Base-by-base conservation (phyloP, 2,329 filamentous ascomycete species). In the Talaromyces sp. region DNA sequence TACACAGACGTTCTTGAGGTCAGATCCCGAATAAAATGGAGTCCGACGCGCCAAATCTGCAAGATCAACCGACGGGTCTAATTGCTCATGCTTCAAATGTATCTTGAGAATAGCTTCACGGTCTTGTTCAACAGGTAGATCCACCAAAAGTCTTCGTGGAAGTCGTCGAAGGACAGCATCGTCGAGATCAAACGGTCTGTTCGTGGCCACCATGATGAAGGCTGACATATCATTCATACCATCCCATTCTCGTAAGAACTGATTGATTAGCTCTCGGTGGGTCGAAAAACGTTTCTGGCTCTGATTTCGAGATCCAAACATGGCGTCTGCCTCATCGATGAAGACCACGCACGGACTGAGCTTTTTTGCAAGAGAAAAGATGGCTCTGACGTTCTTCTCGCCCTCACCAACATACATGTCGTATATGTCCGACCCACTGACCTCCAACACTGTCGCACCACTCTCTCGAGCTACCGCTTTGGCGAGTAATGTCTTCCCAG, bases 191-290 rank as follows among this genome's bases (percentile, higher is more conserved):
- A 96, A 97, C 0, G 95, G 95, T 10, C 94, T 85, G 77, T 99
- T 98, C 8, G 93, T 98, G 31, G 95, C 94, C 0, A 98, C 93
- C 93, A 99, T 97, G 77, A 99, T 94, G 76, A 99, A 98, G 2
- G 94, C 92, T 19, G 90, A 91, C 56, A 88, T 86, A 66, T 88
- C 84, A 71, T 91, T 90, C 82, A 98, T 89, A 11, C 95, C 95
- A 72, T 98, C 95, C 95, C 94, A 98, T 76, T 98, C 94, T 63
- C 93, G 90, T 59, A 99, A 82, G 77, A 98, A 98, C 78, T 99
- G 94, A 74, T 97, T 99, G 77, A 98, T 93, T 63, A 95, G 89
- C 76, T 97, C 94, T 59, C 93, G 88, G 71, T 96, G 91, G 1
- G 86, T 89, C 5, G 87, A 86, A 22, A 38, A 54, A 19, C 64